Evolutionary conservation across 352 stramenopile genomes (phyloP).

Genomic region (Globisporangium recalcitrans): DNA sequence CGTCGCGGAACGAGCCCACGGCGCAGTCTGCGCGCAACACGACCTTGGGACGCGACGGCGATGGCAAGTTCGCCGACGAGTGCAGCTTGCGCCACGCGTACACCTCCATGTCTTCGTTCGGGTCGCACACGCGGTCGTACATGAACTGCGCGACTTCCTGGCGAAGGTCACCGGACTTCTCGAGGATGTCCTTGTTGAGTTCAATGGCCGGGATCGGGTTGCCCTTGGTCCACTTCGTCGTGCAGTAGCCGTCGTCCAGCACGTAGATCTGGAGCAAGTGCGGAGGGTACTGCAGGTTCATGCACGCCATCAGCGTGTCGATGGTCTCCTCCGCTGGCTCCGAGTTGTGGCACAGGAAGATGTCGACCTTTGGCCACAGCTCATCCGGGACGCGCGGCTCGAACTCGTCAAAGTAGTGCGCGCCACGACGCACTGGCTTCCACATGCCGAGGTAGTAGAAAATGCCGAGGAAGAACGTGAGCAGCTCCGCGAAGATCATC

Average conservation of each 20-base stretch:
- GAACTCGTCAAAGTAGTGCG: conserved; percentile 87
- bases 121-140: conserved; percentile 83
- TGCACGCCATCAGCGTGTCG: conserved; percentile 81
- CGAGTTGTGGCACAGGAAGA: conserved; percentile 78
- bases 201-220: conserved; percentile 63
- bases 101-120: conserved; percentile 84
- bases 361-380: conserved; percentile 80
- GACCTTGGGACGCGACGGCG: conserved; percentile 57
- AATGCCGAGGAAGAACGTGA: conserved; percentile 62
- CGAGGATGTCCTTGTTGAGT: conserved; percentile 66
- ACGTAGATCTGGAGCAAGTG: conserved; percentile 85
- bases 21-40: conserved; percentile 74
- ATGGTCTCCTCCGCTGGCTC: conserved; percentile 84
- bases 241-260: conserved; percentile 82
- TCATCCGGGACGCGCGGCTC: conserved; percentile 76
- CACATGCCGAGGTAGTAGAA: conserved; percentile 89
- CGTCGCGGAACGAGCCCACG: conserved; percentile 76
- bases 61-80: conserved; percentile 76
- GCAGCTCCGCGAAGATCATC: conserved; percentile 54
- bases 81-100: conserved; percentile 85
- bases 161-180: conserved; percentile 73
- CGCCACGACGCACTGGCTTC: conserved; percentile 81
- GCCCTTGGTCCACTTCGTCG: conserved; percentile 74
- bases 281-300: conserved; percentile 85
- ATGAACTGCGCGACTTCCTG: conserved; percentile 87